Percentiles rank a stretch among this genome's conserved stretches.
phyloP scores from a whole-genome alignment of 805 yeast genomes.

The Wickerhamiella nectarea region DNA sequence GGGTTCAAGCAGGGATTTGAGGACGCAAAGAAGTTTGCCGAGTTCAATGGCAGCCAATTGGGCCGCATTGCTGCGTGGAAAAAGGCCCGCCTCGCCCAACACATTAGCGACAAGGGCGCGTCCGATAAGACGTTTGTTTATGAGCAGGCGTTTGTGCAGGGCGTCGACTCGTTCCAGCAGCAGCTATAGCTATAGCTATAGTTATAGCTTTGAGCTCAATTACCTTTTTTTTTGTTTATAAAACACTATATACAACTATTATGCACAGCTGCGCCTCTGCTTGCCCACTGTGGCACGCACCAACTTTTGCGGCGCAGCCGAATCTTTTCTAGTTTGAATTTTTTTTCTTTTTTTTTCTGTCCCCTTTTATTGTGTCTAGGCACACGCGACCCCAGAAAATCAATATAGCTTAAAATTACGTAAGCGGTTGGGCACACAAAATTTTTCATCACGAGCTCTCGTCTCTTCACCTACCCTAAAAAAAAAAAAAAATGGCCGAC shows the following conservation, averaged over 20 bases:
- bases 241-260: no score
- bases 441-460: conserved; percentile 4
- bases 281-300: no score
- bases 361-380: no score
- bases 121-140: conserved; percentile 68
- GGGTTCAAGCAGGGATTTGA: conserved; percentile 67
- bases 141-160: conserved; percentile 73
- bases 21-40: conserved; percentile 57
- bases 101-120: conserved; percentile 39
- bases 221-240: no score
- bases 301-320: no score
- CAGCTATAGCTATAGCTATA: neutral
- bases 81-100: conserved; percentile 46
- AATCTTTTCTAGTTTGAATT: no score
- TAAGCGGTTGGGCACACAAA: neutral
- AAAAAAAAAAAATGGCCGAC: conserved; percentile 16
- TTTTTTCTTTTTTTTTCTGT: no score
- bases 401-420: no score
- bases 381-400: no score
- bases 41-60: conserved; percentile 51
- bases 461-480: conserved; percentile 4
- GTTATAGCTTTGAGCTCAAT: no score
- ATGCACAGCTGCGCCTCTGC: no score
- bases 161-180: conserved; percentile 31
- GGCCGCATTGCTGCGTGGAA: conserved; percentile 70